Base-by-base conservation (phyloP, 2,329 filamentous ascomycete genomes). In the Pochonia chlamydosporia region DNA sequence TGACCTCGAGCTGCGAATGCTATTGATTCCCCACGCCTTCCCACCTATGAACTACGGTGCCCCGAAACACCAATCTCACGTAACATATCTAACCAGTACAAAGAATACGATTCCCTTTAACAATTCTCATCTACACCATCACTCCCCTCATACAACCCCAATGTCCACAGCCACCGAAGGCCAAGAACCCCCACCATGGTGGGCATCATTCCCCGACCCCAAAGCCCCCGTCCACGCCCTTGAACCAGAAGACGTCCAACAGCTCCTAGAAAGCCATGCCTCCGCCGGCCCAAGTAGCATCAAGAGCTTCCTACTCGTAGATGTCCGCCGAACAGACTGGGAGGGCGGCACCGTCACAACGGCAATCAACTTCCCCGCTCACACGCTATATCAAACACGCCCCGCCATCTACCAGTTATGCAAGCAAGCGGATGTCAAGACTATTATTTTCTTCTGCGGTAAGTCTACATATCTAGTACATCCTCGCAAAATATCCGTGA, bases 291-390 rank as follows among this genome's bases (percentile, higher is more conserved):
- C 57, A 13, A 55, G 58, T 6, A 56, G 54, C 1, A 54, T 57
- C 0, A 59, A 61, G 23, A 59, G 67, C 7, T 74, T 75, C 40
- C 58, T 77, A 16, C 60, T 78, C 3, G 71, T 80, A 11, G 76
- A 80, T 55, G 70, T 79, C n/a, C 70, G 76, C 16, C 67, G 75
- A 23, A 69, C 63, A 3, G 77, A 81, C 53, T 75, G 73, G 65
- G 70, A 73, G 56, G 82, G 82, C 23, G 82, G 81, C 35, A 83
- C 79, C 0, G 76, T 85, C 46, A 64, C 65, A 8, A 73, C 72
- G 3, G 81, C 80, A 1, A 67, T 85, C 52, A 80, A 81, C 52
- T 63, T 81, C 13, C 76, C 77, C 1, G 76, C 77, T 8, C 76
- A 81, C 46, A 73, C 68, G 11, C 68, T 81, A 33, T 78, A 76